These are phyloP conservation scores for Fusarium redolens DNA, from an alignment of 2,329 filamentous ascomycete species.

Conservation along the genomic window DNA sequence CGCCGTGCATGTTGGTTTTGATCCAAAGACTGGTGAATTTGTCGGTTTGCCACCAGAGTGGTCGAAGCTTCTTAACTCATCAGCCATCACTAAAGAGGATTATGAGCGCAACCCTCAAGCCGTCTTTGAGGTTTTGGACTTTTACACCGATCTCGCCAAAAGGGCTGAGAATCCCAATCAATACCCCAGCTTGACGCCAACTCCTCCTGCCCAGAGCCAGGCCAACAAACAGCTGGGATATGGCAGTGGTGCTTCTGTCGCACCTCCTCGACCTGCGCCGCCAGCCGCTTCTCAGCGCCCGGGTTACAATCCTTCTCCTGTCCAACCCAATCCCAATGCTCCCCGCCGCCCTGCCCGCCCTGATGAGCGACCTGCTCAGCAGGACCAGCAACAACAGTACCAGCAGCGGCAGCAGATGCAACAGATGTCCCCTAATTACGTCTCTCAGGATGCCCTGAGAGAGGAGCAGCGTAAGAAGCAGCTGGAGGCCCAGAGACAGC, in stretches of 20 bases:
- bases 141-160: slow-evolving; percentile 87
- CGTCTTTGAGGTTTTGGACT: slow-evolving; percentile 83
- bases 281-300: slow-evolving; percentile 56
- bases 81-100: slow-evolving; percentile 97
- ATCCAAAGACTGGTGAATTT: slow-evolving; percentile 94
- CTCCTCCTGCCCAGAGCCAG: slow-evolving; percentile 68
- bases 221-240: slow-evolving; percentile 73
- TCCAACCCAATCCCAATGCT: slow-evolving; percentile 51
- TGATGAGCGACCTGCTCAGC: slow-evolving; percentile 51
- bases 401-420: slow-evolving; percentile 70
- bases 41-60: slow-evolving; percentile 94
- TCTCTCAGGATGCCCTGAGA: slow-evolving; percentile 60
- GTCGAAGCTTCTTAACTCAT: slow-evolving; percentile 95
- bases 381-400: slow-evolving; percentile 63
- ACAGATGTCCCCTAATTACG: slow-evolving; percentile 66
- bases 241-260: slow-evolving; percentile 67
- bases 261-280: slow-evolving; percentile 75
- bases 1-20: slow-evolving; percentile 96
- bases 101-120: slow-evolving; percentile 96
- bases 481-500: slow-evolving; percentile 66
- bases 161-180: slow-evolving; percentile 76
- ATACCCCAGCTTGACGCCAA: slow-evolving; percentile 75
- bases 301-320: slow-evolving; percentile 54
- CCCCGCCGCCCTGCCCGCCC: slow-evolving; percentile 58
- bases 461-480: slow-evolving; percentile 73